phyloP scores from a whole-genome alignment of 176 grass and related monocot genomes.

The Raddia guianensis region DNA sequence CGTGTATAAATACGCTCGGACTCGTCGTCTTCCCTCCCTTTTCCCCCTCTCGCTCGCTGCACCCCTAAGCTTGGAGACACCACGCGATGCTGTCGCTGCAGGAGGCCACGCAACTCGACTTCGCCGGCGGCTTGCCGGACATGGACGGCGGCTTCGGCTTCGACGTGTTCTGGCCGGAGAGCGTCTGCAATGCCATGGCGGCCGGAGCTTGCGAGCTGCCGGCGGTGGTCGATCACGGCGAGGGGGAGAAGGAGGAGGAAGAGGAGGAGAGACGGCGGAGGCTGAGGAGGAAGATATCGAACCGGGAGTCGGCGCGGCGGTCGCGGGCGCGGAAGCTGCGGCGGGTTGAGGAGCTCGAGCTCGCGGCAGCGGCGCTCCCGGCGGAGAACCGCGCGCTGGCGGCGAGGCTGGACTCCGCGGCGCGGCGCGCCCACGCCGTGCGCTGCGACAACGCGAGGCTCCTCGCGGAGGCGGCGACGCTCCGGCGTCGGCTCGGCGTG shows the following conservation, averaged over 20 bases:
- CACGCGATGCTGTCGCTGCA: slow-evolving; percentile 37
- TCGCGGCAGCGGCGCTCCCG: slow-evolving; percentile 20
- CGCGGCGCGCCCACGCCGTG: background rate
- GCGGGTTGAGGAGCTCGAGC: slow-evolving; percentile 43
- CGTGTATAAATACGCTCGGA: slow-evolving; percentile 38
- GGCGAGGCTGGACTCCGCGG: background rate
- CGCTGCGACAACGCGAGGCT: slow-evolving; percentile 40
- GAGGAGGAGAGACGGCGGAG: slow-evolving; percentile 3
- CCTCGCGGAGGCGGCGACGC: slow-evolving; percentile 12
- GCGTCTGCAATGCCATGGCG: background rate
- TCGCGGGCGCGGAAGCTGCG: slow-evolving; percentile 52
- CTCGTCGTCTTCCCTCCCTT: slow-evolving; percentile 23
- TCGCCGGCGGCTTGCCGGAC: slow-evolving; percentile 8
- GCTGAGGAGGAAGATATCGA: slow-evolving; percentile 55
- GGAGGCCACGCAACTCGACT: slow-evolving; percentile 37
- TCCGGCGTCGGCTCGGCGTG: slow-evolving; percentile 38
- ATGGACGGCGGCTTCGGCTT: slow-evolving; percentile 15
- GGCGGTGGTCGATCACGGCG: background rate
- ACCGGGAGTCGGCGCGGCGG: slow-evolving; percentile 69
- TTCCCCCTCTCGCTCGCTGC: background rate
- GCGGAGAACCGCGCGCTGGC: slow-evolving; percentile 15
- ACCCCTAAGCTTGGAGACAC: background rate
- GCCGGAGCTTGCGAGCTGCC: too few relatives aligned
- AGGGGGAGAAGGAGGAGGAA: background rate
- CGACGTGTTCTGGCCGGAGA: background rate